Conservation (phyloP, 2,329 filamentous ascomycete genomes). For the Trichoderma harzianum region DNA sequence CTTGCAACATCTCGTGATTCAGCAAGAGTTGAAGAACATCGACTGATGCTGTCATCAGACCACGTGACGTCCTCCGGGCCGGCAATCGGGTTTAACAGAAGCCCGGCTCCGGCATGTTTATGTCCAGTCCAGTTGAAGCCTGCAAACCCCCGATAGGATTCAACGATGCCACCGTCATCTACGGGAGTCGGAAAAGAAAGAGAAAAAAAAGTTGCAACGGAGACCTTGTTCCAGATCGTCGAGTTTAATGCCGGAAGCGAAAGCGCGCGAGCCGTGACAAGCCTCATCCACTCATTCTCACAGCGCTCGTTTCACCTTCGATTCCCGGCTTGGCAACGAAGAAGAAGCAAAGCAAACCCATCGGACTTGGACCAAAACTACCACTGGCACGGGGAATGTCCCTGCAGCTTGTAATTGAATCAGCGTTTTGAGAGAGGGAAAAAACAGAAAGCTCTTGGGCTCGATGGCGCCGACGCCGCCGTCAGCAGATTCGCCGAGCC, state of each 20-base stretch:
- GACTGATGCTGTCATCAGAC: background rate
- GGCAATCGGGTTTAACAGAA: slow-evolving; percentile 5
- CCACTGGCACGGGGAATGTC: background rate
- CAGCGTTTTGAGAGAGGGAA: background rate
- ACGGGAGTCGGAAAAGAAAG: background rate
- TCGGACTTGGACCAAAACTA: background rate
- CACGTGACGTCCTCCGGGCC: slow-evolving; percentile 8
- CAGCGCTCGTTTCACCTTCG: background rate
- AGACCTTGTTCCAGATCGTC: background rate
- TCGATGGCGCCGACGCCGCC: slow-evolving; percentile 32
- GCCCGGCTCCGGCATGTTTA: background rate
- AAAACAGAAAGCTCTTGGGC: background rate
- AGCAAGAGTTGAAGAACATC: background rate
- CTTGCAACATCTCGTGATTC: background rate
- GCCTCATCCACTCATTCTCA: background rate
- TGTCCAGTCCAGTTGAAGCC: background rate
- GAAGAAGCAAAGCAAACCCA: background rate
- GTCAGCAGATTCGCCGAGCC: slow-evolving; percentile 25
- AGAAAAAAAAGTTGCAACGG: background rate
- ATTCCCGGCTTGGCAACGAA: background rate
- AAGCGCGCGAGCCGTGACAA: background rate
- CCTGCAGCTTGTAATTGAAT: background rate
- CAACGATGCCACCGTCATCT: slow-evolving; percentile 1
- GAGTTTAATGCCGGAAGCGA: background rate
- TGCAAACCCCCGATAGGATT: background rate